Percentiles rank a stretch among this genome's conserved stretches.
These are phyloP conservation scores for Malassezia japonica DNA, from an alignment of 1,284 basidiomycete species.

Conservation along the genomic window DNA sequence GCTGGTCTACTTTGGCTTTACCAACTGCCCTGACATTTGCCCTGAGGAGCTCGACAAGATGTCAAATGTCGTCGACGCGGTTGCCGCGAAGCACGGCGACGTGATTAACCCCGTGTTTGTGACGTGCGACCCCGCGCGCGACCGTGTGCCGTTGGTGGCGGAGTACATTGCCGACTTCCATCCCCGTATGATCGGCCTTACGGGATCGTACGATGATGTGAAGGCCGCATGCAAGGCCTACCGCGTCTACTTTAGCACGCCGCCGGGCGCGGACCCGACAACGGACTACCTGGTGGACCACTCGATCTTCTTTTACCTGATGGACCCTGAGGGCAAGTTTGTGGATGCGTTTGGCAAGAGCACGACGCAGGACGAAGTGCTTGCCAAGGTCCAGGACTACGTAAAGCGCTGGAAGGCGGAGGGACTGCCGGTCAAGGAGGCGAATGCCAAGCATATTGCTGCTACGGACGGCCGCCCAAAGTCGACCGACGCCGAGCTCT, in stretches of 20 bases:
- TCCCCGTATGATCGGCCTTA: conserved; percentile 75
- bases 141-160: conserved; percentile 58
- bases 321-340: conserved; percentile 87
- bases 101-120: conserved; percentile 68
- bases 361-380: conserved; percentile 63
- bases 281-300: conserved; percentile 75
- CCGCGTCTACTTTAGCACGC: conserved; percentile 91
- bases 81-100: conserved; percentile 55
- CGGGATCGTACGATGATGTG: conserved; percentile 72
- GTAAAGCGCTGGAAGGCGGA: conserved; percentile 53
- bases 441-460: conserved; percentile 62
- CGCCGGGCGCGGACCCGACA: conserved; percentile 64
- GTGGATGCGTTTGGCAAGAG: conserved; percentile 93
- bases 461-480: conserved; percentile 25
- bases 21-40: conserved; percentile 85
- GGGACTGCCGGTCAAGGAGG: conserved; percentile 27
- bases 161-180: conserved; percentile 62
- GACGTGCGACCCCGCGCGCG: conserved; percentile 88
- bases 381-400: conserved; percentile 53
- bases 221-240: conserved; percentile 88
- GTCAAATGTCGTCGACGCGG: conserved; percentile 64
- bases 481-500: conserved; percentile 11
- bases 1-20: conserved; percentile 67
- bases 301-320: conserved; percentile 90
- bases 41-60: conserved; percentile 97